Base-by-base conservation (phyloP, 306 rosid genomes). In the Vicia faba region DNA sequence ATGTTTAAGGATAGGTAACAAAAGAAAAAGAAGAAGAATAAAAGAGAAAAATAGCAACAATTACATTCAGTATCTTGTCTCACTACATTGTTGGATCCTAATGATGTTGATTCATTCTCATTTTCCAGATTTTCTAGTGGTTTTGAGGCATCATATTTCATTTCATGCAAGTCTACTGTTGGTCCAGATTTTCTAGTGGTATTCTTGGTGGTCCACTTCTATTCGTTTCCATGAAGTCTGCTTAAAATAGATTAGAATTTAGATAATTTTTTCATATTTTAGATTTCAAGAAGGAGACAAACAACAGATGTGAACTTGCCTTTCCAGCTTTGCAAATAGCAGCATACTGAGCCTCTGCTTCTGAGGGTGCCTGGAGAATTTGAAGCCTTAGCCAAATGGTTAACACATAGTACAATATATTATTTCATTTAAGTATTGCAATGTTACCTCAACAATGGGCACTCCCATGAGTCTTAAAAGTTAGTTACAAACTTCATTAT, bases 391-490 rank as follows among this genome's bases (percentile, higher is more conserved):
- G 68, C 25, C 28, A 65, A 48, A 57, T 20, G 19, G 57, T 8
- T 80, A 26, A 71, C 64, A 64, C 60, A 26, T 13, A 12, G 29
- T 40, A 23, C 44, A 57, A 49, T 11, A 56, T 33, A 62, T n/a
- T 66, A 62, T 18, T 61, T 66, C 36, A 25, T 54, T 72, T 71
- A 16, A 65, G 78, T 43, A 69, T 56, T 62, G 18, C 60, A 60
- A 79, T 9, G 49, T 80, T 68, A 92, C 98, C 98, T 92, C 96
- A 67, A 92, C 76, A 20, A 92, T 96, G 8, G 98, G 96, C 70
- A 92, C 96, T 56, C 98, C 98, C 98, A 88, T 92, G 71, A 92
- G 98, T 81, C 88, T 87, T 66, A 89, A 65, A 66, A 92, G 96
- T 69, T 45, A 84, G 84, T 83, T 84, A 82, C 96, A 92, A 71